Evolutionary conservation across 345 rosid species (phyloP), one percentile per base, ranked within the genome.

Genomic region (Clarkia xantiana): DNA sequence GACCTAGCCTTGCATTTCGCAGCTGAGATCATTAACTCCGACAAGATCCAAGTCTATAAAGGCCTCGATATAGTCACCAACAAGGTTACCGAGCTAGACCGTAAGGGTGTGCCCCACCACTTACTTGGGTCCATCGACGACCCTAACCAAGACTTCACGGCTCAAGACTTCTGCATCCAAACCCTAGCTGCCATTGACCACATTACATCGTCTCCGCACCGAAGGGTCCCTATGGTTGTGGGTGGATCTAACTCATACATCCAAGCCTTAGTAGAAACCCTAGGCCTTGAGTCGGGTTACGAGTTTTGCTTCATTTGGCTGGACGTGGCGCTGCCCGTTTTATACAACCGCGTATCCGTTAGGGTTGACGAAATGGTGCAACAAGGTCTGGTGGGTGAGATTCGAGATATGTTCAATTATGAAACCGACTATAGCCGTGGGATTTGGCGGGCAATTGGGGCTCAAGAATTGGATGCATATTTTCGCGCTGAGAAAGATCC

Each of bases 211-310:
- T 29, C 36, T 29, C 36, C 36, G 9, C 36, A 29, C 36, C n/a
- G 8, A 29, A 29, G 36, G 16, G 45, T 62, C n/a, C 68, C 71
- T 6, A 54, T 71, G n/a, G 4, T 71, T 4, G 76, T 55, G 0
- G 76, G 76, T 23, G 76, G 76, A 19, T 71, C 76, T 20, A 71
- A 67, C 57, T 56, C 76, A 12, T 55, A 53, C 34, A 52, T 67
- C 9, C 57, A 71, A 45, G 62, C 62, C 14, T 60, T 71, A 11
- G 45, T 71, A 3, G 25, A 18, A 44, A 15, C 22, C 17, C 56
- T 42, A 47, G 16, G 18, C 41, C 20, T 64, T 17, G 23, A 44
- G 47, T 22, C 62, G 12, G 51, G 51, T 52, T 67, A 67, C 57
- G 22, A 60, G 17, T 63, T 66, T 15, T 60, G 72, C 45, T 67